phyloP scores from a whole-genome alignment of 1,139 yeast genomes.

The Candida glucosophila region DNA sequence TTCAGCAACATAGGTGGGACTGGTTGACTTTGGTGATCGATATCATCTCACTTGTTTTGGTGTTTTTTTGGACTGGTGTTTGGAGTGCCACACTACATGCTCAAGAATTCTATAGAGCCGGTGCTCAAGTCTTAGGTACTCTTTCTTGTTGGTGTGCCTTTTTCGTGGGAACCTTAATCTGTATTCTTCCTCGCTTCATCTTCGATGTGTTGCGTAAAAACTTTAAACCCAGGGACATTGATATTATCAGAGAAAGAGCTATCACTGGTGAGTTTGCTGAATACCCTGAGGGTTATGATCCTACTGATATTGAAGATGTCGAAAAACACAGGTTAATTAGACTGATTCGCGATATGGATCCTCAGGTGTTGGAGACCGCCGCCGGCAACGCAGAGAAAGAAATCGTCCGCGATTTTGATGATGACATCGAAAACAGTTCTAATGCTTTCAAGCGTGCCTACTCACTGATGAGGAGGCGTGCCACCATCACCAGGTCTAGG shows the following conservation, averaged over 20 bases:
- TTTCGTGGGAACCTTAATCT: conserved; percentile 37
- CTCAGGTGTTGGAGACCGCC: conserved; percentile 25
- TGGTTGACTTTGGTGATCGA: conserved; percentile 44
- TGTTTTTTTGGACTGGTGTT: conserved; percentile 56
- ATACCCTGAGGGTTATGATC: conserved; percentile 50
- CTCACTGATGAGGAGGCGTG: conserved; percentile 25
- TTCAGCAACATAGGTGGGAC: conserved; percentile 56
- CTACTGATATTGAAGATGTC: conserved; percentile 43
- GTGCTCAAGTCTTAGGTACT: conserved; percentile 45
- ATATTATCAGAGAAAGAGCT: conserved; percentile 44
- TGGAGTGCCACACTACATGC: conserved; percentile 39
- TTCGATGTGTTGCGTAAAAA: conserved; percentile 39
- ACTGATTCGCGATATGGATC: conserved; percentile 26
- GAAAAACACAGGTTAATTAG: conserved; percentile 33
- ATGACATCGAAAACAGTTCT: conserved; percentile 7
- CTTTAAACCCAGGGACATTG: conserved; percentile 45
- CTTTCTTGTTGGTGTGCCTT: conserved; percentile 44
- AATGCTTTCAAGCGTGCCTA: conserved; percentile 26
- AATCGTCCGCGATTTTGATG: conserved; percentile 3
- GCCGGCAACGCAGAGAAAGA: conserved; percentile 13
- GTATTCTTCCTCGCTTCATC: conserved; percentile 46
- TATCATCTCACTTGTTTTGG: conserved; percentile 40
- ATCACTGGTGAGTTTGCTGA: conserved; percentile 37
- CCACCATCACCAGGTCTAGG: conserved; percentile 16
- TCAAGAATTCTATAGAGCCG: conserved; percentile 48